Evolutionary conservation across 2,329 filamentous ascomycete species (phyloP), one percentile per base, ranked within the genome.

Genomic region (Chrysoporthe austroafricana): DNA sequence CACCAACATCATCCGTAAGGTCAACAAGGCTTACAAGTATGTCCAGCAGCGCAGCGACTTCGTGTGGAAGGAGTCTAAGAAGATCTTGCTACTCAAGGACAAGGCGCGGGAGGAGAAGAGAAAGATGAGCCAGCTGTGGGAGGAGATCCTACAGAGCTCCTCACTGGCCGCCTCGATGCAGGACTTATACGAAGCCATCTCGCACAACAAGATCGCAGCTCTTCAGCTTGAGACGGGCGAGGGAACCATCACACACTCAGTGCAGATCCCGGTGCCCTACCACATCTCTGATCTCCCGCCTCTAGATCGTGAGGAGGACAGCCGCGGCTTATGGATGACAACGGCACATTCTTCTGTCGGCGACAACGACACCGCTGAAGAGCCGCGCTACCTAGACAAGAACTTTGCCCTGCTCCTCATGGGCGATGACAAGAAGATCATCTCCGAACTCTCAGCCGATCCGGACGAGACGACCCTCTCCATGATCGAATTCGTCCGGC

Each of bases 1-100:
- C 77, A 86, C 92, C 64, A 92, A 97, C 76, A 90, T 98, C 50
- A 91, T 94, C 71, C 96, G 94, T 78, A 96, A 96, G 79, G 90
- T 97, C 73, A 94, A 94, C 76, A 97, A 95, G 80, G 93, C 92
- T 3, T 87, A 97, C 76, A 96, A 96, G 76, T 96, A 95, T 79
- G 94, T 94, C 76, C 95, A 99, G 79, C 91, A 94, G 72, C 90
- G 92, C 69, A 91, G 90, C 66, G 91, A 94, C 73, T 98, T 97
- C 77, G 91, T 99, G 4, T 96, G 93, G 89, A 91, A 91, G 74
- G 93, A 99, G 76, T 93, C 92, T 2, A 94, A 96, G 77, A 88
- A 87, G 68, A 95, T 98, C 60, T 82, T 96, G 42, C 83, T 87
- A 44, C 83, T 96, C 73, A 96, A 96, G 76, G 91, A 96, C 71